Conservation (phyloP, 257 asterid genomes). For the Nicotiana attenuata region DNA sequence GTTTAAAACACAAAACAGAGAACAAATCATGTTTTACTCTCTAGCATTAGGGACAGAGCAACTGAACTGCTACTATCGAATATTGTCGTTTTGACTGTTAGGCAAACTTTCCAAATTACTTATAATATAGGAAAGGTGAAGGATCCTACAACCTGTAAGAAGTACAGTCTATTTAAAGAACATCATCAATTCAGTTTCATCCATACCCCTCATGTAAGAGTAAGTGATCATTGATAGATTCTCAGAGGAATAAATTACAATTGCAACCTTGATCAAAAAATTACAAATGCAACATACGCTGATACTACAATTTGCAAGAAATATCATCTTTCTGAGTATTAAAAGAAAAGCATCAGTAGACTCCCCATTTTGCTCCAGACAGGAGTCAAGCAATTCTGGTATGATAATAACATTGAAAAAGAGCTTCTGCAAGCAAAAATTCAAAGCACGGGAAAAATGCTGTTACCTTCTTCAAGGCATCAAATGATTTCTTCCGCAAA, state of each 20-base stretch:
- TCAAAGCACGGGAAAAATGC: slow-evolving; percentile 14
- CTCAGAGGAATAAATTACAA: background rate
- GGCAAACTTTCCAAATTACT: background rate
- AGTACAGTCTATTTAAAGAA: background rate
- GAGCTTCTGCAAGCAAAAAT: background rate
- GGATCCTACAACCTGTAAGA: background rate
- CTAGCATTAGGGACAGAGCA: background rate
- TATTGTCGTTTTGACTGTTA: background rate
- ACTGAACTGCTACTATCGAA: background rate
- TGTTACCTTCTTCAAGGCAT: slow-evolving; percentile 55
- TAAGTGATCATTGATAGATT: background rate
- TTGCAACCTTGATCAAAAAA: background rate
- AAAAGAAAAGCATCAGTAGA: background rate
- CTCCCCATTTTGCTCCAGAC: background rate
- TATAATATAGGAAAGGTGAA: background rate
- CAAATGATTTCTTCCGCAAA: slow-evolving; percentile 60
- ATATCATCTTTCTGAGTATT: background rate
- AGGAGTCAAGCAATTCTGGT: background rate
- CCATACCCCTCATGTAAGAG: background rate
- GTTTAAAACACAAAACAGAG: background rate
- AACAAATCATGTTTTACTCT: background rate
- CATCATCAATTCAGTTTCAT: background rate
- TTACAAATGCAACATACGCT: background rate
- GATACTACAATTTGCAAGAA: background rate
- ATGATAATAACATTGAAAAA: background rate